Conservation (phyloP, 805 yeast genomes). For the Myxozyma sirexii region DNA sequence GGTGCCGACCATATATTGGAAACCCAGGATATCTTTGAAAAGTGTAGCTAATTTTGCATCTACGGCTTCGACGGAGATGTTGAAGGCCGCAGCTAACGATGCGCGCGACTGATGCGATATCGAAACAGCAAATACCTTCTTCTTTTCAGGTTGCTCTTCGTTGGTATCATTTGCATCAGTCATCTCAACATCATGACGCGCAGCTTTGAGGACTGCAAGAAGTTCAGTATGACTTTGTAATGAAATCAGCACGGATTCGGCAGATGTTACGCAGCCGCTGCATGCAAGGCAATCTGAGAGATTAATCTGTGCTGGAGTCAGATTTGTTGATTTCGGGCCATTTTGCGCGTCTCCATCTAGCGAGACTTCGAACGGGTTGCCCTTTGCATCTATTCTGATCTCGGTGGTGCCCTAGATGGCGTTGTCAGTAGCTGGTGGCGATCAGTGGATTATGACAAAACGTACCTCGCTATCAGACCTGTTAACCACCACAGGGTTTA, state of each 20-base stretch:
- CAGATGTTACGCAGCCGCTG: conserved; percentile 94
- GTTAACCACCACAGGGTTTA: conserved; percentile 71
- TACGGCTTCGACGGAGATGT: conserved; percentile 53
- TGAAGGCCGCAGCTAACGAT: conserved; percentile 72
- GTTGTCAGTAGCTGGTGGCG: background rate
- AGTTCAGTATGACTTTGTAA: conserved; percentile 87
- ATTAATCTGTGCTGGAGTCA: conserved; percentile 83
- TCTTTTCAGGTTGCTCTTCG: conserved; percentile 38
- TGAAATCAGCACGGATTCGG: conserved; percentile 91
- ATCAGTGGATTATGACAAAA: background rate
- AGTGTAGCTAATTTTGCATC: conserved; percentile 66
- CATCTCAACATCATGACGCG: conserved; percentile 2
- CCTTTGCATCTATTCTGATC: conserved; percentile 60
- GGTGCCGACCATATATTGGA: conserved; percentile 76
- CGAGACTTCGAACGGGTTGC: conserved; percentile 69
- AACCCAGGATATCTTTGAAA: conserved; percentile 64
- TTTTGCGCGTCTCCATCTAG: conserved; percentile 45
- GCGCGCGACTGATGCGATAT: conserved; percentile 85
- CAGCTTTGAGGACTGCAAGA: conserved; percentile 39
- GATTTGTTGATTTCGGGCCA: conserved; percentile 28
- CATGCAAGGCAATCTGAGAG: conserved; percentile 94
- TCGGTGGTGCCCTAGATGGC: conserved; percentile 43
- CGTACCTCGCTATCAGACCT: conserved; percentile 35
- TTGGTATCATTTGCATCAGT: conserved; percentile 13
- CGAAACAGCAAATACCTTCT: conserved; percentile 66